These are phyloP conservation scores for Suillus paluster DNA, from an alignment of 768 basidiomycete genomes.

Conservation along the genomic window DNA sequence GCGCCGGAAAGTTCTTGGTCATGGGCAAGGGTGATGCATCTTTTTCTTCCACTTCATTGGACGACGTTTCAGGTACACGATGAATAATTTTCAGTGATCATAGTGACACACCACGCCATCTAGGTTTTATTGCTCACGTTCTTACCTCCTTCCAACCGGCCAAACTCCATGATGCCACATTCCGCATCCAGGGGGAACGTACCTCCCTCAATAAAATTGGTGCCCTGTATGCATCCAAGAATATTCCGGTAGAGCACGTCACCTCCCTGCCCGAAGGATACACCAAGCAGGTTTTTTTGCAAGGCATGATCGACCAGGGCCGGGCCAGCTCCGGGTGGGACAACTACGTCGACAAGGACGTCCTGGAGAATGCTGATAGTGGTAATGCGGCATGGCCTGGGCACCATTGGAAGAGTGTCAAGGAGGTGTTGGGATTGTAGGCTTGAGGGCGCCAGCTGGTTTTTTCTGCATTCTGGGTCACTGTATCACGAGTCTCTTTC, in stretches of 20 bases:
- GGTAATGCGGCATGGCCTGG: conserved; percentile 39
- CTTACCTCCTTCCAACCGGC: conserved; percentile 34
- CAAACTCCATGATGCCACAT: conserved; percentile 32
- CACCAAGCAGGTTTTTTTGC: conserved; percentile 34
- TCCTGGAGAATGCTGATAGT: conserved; percentile 33
- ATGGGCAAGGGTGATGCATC: conserved; percentile 36
- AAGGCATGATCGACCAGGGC: conserved; percentile 34
- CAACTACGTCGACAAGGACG: conserved; percentile 30
- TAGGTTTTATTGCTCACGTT: conserved; percentile 41
- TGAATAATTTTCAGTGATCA: conserved; percentile 16
- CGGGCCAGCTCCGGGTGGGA: conserved; percentile 40
- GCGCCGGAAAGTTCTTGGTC: conserved; percentile 34
- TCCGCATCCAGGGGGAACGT: conserved; percentile 43
- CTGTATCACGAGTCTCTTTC: conserved; percentile 5
- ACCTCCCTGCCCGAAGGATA: conserved; percentile 33
- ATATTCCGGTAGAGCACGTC: conserved; percentile 24
- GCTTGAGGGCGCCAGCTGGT: background rate
- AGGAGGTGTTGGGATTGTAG: conserved; percentile 31
- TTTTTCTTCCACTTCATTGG: conserved; percentile 36
- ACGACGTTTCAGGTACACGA: conserved; percentile 38
- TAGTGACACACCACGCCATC: background rate
- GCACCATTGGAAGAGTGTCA: conserved; percentile 36
- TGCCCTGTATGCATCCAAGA: conserved; percentile 28
- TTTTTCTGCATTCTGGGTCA: background rate
- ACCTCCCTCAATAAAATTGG: conserved; percentile 29